Base-by-base conservation (phyloP, 1,139 yeast species). In the Sugiyamaella neomexicana region DNA sequence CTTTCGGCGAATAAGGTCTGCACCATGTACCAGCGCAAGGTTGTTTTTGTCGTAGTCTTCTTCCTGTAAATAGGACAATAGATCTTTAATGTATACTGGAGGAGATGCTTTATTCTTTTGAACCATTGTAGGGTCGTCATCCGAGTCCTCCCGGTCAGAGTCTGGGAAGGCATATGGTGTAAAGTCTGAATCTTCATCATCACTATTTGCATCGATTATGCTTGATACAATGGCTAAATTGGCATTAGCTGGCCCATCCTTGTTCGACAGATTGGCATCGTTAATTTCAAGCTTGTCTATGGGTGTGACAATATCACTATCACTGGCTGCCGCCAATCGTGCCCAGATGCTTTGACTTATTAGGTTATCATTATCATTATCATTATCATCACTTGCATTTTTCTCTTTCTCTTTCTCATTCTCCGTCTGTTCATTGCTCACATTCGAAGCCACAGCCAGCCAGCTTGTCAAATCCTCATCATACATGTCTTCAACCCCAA, bases 61-160 rank as follows among this genome's bases (percentile, higher is more conserved):
- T 0, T 65, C 65, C 9, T 67, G 65, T 13, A 86, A 66, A 60
- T 84, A 86, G 8, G 71, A 71, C n/a, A 84, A 60, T n/a, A 86
- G 69, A 50, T 83, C 88, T 57, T 81, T 80, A 29, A 86, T 72
- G 62, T 85, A 86, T 1, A 84, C 75, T 0, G 91, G 91, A 3
- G 75, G 70, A 0, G 75, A 64, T 0, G 81, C 70, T n/a, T 65
- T 70, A 7, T 69, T 65, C 16, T 67, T 71, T 42, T 68, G 68
- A n/a, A 71, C 73, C 37, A 75, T 58, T 1, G 79, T 70, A 1
- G 80, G 80, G 53, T 81, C 85, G 23, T 80, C 84, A 13, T 80
- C 85, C n/a, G 78, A 74, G 54, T 78, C 81, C 38, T 77, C 82
- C 23, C 62, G 68, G 42, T 68, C 68, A 46, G 68, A 67, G 25